These are phyloP conservation scores for Cercophora scortea DNA, from an alignment of 495 filamentous ascomycete genomes.

Conservation along the genomic window DNA sequence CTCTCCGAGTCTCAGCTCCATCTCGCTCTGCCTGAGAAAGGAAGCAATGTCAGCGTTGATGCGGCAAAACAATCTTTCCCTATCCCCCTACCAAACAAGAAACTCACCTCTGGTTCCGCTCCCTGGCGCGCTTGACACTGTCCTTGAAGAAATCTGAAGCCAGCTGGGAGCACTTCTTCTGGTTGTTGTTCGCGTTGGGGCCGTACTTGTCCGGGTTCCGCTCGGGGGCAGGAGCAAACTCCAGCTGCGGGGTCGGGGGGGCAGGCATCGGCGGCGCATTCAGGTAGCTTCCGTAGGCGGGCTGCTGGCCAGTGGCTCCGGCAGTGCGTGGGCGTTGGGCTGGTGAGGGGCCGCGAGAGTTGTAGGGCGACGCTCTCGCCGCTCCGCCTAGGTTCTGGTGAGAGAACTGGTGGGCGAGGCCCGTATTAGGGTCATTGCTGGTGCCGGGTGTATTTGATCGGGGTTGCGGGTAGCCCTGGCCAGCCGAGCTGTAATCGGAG, in stretches of 20 bases:
- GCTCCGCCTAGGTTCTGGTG: slow-evolving; percentile 85
- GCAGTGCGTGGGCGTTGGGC: slow-evolving; percentile 71
- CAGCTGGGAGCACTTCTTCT: slow-evolving; percentile 68
- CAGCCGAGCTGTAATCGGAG: slow-evolving; percentile 23
- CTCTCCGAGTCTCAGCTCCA: slow-evolving; percentile 74
- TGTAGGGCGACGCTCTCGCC: slow-evolving; percentile 57
- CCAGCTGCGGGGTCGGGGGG: slow-evolving; percentile 28
- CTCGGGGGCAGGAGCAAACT: slow-evolving; percentile 55
- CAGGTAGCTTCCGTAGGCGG: slow-evolving; percentile 55
- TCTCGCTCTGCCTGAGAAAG: slow-evolving; percentile 66
- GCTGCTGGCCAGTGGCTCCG: slow-evolving; percentile 51
- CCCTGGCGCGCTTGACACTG: slow-evolving; percentile 83
- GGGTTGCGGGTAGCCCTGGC: slow-evolving; percentile 46
- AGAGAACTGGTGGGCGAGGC: slow-evolving; percentile 89
- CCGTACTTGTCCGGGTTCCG: slow-evolving; percentile 71
- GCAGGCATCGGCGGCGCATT: slow-evolving; percentile 48
- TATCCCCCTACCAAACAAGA: background rate
- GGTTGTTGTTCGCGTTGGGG: slow-evolving; percentile 51
- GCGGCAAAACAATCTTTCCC: too few species aligned
- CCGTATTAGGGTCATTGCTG: slow-evolving; percentile 65
- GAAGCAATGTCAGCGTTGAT: background rate
- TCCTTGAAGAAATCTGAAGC: slow-evolving; percentile 92
- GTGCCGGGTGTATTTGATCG: slow-evolving; percentile 47
- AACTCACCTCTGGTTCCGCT: slow-evolving; percentile 80
- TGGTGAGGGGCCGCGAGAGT: slow-evolving; percentile 59